phyloP scores from a whole-genome alignment of 2,329 filamentous ascomycete genomes.

The Myriosclerotinia curreyana region DNA sequence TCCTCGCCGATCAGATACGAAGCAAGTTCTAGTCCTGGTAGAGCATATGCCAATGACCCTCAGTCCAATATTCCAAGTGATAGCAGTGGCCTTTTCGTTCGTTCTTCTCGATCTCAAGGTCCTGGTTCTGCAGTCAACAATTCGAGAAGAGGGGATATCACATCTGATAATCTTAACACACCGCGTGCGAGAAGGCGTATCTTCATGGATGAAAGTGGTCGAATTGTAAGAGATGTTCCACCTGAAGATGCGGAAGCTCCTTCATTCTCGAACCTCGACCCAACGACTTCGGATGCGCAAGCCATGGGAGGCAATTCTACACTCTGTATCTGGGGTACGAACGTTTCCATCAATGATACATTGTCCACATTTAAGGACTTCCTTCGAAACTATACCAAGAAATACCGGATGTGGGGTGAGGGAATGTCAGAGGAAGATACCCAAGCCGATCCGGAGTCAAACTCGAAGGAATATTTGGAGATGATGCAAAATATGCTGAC shows the following conservation, averaged over 20 bases:
- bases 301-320: slow-evolving; percentile 76
- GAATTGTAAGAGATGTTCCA: slow-evolving; percentile 54
- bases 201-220: slow-evolving; percentile 55
- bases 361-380: slow-evolving; percentile 89
- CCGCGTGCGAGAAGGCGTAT: slow-evolving; percentile 53
- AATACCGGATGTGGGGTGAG: slow-evolving; percentile 90
- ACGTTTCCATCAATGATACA: slow-evolving; percentile 88
- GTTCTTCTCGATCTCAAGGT: slow-evolving; percentile 54
- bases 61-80: slow-evolving; percentile 76
- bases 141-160: slow-evolving; percentile 78
- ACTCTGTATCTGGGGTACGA: slow-evolving; percentile 94
- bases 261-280: slow-evolving; percentile 63
- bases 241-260: slow-evolving; percentile 55
- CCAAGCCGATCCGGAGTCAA: slow-evolving; percentile 64
- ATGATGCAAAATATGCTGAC: slow-evolving; percentile 89
- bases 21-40: slow-evolving; percentile 82
- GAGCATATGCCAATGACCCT: slow-evolving; percentile 48
- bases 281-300: slow-evolving; percentile 89
- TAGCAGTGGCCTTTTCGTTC: slow-evolving; percentile 82
- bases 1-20: slow-evolving; percentile 92
- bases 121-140: slow-evolving; percentile 51
- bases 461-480: slow-evolving; percentile 78
- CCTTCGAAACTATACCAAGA: slow-evolving; percentile 83
- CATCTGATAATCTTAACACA: slow-evolving; percentile 68
- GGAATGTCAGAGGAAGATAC: slow-evolving; percentile 77